Conservation (phyloP, 768 basidiomycete genomes). For the Termitomyces sp. region DNA sequence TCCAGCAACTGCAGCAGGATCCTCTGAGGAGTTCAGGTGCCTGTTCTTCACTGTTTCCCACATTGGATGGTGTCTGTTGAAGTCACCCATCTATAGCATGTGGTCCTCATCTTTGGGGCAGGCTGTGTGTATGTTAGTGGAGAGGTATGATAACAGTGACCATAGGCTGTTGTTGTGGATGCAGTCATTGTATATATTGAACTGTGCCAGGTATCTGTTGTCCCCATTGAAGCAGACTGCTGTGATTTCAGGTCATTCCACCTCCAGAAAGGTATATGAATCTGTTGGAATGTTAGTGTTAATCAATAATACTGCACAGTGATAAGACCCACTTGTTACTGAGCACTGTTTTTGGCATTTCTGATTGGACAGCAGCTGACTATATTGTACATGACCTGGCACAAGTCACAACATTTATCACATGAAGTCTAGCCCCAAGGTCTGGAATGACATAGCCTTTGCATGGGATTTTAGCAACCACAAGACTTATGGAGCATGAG, state of each 20-base stretch:
- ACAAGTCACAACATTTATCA: too few species aligned
- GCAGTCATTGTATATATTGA: slow-evolving; percentile 8
- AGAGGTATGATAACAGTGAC: not conserved
- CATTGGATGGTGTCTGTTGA: not conserved
- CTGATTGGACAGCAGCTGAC: too few species aligned
- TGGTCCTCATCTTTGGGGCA: not conserved
- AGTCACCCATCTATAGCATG: not conserved
- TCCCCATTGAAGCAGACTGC: not conserved
- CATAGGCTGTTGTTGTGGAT: not conserved
- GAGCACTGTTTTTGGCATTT: too few species aligned
- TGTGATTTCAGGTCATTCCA: not conserved
- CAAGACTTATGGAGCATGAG: too few species aligned
- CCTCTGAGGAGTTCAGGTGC: not conserved
- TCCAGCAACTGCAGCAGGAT: not conserved
- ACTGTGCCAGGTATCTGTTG: not conserved
- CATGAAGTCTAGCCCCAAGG: too few species aligned
- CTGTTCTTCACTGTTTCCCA: not conserved
- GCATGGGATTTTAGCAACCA: too few species aligned
- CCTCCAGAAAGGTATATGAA: not conserved
- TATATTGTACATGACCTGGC: too few species aligned
- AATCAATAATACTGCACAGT: not conserved
- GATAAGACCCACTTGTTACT: too few species aligned
- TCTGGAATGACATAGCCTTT: too few species aligned
- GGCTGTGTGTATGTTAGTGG: fast-evolving
- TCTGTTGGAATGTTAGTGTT: not conserved